phyloP scores from a whole-genome alignment of 208 protist species.

The Wallacemonas collosoma region DNA sequence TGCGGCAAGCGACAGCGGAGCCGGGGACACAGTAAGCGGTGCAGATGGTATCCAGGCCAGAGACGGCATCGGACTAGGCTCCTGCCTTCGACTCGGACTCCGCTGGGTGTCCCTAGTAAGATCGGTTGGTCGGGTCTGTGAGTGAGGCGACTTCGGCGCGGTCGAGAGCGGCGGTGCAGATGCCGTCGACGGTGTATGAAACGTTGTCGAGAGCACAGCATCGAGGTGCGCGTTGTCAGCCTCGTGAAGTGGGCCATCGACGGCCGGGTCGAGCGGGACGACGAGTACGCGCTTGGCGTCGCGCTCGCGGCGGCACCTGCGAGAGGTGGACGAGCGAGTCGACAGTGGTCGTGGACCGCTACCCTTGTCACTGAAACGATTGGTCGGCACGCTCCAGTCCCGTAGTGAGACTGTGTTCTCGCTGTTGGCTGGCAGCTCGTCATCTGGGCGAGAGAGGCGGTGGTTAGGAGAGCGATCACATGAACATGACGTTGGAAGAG shows the following conservation, averaged over 20 bases:
- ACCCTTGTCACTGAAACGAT: not conserved
- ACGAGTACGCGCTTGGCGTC: not conserved
- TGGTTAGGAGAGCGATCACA: not conserved
- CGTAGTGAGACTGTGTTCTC: conserved; percentile 1
- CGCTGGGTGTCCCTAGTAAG: not conserved
- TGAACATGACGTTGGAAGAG: not conserved
- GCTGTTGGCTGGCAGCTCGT: not conserved
- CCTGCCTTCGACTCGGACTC: not conserved
- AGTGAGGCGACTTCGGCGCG: too few relatives aligned
- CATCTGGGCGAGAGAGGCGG: not conserved
- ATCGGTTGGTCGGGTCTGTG: not conserved
- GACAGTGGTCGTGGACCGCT: not conserved
- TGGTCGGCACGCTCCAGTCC: conserved; percentile 4
- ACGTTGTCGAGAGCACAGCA: too few relatives aligned
- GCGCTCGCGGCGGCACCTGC: not conserved
- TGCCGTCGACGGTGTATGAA: too few relatives aligned
- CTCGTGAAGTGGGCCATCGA: not conserved
- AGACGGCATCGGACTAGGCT: not conserved
- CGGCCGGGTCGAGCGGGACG: not conserved
- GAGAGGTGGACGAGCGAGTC: not conserved
- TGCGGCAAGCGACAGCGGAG: conserved; percentile 7
- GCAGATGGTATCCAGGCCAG: conserved; percentile 5
- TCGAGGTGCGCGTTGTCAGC: not conserved
- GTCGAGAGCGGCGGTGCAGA: too few relatives aligned
- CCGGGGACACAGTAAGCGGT: conserved; percentile 5